Conservation (phyloP, 1,284 basidiomycete genomes). For the Vanrija sp. region DNA sequence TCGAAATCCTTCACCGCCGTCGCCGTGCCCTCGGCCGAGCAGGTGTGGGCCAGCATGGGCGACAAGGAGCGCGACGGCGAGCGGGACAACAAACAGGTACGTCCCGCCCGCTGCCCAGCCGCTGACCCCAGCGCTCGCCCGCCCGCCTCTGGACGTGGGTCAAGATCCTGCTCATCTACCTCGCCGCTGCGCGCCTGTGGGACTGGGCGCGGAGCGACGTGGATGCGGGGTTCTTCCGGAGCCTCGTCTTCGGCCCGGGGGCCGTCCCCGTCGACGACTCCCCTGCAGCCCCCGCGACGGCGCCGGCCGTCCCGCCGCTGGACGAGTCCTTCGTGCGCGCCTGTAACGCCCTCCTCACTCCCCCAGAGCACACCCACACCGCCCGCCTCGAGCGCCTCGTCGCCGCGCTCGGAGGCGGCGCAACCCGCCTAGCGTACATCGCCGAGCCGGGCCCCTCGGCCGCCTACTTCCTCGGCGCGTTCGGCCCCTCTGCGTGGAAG, state of each 20-base stretch:
- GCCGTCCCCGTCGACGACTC: neutral
- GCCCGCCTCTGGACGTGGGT: neutral
- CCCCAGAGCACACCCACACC: neutral
- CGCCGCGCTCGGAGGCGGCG: conserved; percentile 1
- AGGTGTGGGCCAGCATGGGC: no score
- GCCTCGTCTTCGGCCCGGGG: neutral
- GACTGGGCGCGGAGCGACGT: no score
- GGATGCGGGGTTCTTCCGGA: no score
- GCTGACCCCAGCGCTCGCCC: neutral
- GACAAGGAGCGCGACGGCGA: no score
- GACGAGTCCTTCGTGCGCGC: neutral
- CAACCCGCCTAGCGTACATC: conserved; percentile 45
- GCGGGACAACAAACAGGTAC: no score
- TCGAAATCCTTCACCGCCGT: no score
- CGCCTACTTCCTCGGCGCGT: conserved; percentile 67
- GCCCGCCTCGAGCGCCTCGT: conserved; percentile 7
- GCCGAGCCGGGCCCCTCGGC: conserved; percentile 70
- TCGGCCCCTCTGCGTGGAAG: conserved; percentile 57
- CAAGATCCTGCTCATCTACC: neutral
- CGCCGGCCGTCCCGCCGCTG: conserved; percentile 3
- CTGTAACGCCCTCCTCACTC: conserved; percentile 14
- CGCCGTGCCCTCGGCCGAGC: no score
- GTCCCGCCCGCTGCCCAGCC: no score
- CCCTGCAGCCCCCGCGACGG: neutral
- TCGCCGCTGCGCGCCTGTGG: neutral